A percentile compares a stretch with the other conserved stretches of the same genome.
Evolutionary conservation across 768 basidiomycete genomes (phyloP).

Genomic region (Suillus subluteus): DNA sequence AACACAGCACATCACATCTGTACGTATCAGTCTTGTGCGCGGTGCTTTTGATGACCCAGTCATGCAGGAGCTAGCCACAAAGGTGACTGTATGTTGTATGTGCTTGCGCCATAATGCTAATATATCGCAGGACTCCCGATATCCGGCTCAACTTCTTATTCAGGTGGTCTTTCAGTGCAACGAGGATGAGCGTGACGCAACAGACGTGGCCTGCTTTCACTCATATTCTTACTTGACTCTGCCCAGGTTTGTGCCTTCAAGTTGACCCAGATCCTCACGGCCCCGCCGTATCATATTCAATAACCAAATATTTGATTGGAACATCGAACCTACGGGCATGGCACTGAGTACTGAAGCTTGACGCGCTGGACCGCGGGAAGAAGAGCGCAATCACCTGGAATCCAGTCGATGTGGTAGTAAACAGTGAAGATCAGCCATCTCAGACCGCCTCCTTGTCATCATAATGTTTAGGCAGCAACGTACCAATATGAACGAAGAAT

Average conservation of each 20-base stretch:
- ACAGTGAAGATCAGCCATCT: background rate
- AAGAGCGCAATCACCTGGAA: constrained; percentile 52
- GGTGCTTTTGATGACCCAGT: too few relatives aligned
- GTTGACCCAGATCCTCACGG: constrained; percentile 46
- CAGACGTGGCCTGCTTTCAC: background rate
- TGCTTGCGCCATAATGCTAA: background rate
- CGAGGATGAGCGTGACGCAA: constrained; percentile 49
- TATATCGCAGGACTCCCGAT: constrained; percentile 41
- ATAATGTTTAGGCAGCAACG: background rate
- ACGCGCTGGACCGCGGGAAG: constrained; percentile 47
- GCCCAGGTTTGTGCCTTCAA: constrained; percentile 45
- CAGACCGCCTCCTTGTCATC: background rate
- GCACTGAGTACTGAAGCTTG: constrained; percentile 26
- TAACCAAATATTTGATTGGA: constrained; percentile 49
- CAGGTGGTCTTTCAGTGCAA: constrained; percentile 77
- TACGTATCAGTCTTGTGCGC: background rate
- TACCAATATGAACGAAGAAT: background rate
- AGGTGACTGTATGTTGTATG: background rate
- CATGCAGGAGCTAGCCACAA: background rate
- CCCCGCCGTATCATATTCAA: constrained; percentile 47
- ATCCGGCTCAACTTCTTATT: constrained; percentile 71
- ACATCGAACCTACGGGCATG: constrained; percentile 48
- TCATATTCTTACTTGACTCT: background rate
- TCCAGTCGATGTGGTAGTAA: constrained; percentile 36
- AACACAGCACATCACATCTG: too few relatives aligned